These are phyloP conservation scores for Globisporangium okanoganense DNA, from an alignment of 352 stramenopile genomes.

Conservation along the genomic window DNA sequence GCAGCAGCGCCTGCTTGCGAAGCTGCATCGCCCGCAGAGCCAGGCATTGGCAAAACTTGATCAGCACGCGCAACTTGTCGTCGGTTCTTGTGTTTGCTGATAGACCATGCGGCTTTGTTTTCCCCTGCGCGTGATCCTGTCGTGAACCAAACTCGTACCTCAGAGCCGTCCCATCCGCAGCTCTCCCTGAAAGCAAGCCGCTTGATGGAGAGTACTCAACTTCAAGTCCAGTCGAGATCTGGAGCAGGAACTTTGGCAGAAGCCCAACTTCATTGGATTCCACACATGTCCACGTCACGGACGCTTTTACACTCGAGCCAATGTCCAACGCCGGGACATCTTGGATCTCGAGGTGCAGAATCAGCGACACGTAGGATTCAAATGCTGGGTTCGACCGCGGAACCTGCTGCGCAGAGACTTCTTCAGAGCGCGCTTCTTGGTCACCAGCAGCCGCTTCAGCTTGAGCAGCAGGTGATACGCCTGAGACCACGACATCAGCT, in stretches of 20 bases:
- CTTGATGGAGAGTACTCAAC: conserved; percentile 27
- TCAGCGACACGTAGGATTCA: conserved; percentile 27
- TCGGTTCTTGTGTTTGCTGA: background rate
- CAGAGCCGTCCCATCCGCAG: conserved; percentile 18
- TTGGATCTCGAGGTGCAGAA: conserved; percentile 39
- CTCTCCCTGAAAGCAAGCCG: conserved; percentile 24
- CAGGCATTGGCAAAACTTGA: conserved; percentile 54
- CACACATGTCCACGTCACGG: conserved; percentile 44
- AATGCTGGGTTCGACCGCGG: background rate
- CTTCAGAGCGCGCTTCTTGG: background rate
- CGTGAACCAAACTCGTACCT: conserved; percentile 19
- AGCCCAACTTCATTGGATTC: conserved; percentile 36
- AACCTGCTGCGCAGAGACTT: background rate
- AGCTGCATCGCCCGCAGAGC: conserved; percentile 46
- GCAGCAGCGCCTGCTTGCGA: conserved; percentile 33
- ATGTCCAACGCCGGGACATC: conserved; percentile 43
- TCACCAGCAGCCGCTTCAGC: background rate
- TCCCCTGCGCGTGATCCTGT: background rate
- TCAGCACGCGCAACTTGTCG: conserved; percentile 20
- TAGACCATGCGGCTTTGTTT: background rate
- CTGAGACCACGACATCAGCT: background rate
- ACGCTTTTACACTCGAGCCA: conserved; percentile 1
- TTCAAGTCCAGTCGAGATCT: conserved; percentile 32
- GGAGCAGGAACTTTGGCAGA: conserved; percentile 37
- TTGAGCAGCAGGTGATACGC: background rate